Evolutionary conservation across 1,284 basidiomycete species (phyloP).

Genomic region (Phlebopus sp.): DNA sequence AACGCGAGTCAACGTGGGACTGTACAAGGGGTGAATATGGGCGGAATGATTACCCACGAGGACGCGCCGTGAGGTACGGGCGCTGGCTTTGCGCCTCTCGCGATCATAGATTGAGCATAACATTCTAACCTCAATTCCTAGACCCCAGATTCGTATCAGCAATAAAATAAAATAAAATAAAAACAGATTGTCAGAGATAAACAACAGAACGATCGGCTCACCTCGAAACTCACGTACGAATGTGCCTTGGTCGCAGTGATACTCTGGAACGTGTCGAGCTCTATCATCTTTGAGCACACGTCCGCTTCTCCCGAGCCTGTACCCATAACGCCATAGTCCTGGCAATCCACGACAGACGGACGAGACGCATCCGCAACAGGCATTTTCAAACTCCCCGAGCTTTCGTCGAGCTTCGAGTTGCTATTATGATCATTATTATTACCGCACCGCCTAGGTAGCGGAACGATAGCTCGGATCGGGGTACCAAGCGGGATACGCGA

Average conservation of each 20-base stretch:
- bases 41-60: conserved; percentile 26
- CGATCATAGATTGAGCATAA: conserved; percentile 28
- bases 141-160: background rate
- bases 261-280: conserved; percentile 20
- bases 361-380: too few species aligned
- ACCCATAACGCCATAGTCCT: background rate
- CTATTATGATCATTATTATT: too few species aligned
- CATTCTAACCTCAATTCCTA: conserved; percentile 30
- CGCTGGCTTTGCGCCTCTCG: conserved; percentile 21
- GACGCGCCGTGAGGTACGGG: conserved; percentile 11
- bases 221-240: conserved; percentile 28
- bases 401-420: too few species aligned
- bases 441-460: conserved; percentile 9
- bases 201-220: conserved; percentile 3
- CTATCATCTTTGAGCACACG: background rate
- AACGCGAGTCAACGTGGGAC: conserved; percentile 1
- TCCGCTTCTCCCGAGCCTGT: background rate
- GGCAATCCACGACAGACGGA: background rate
- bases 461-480: conserved; percentile 24
- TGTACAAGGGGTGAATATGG: conserved; percentile 24
- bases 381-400: too few species aligned
- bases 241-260: conserved; percentile 28
- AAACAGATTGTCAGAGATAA: background rate
- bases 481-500: conserved; percentile 1
- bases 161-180: background rate